phyloP scores from a whole-genome alignment of 192 early-diverging fungal species.

The Podila clonocystis region DNA sequence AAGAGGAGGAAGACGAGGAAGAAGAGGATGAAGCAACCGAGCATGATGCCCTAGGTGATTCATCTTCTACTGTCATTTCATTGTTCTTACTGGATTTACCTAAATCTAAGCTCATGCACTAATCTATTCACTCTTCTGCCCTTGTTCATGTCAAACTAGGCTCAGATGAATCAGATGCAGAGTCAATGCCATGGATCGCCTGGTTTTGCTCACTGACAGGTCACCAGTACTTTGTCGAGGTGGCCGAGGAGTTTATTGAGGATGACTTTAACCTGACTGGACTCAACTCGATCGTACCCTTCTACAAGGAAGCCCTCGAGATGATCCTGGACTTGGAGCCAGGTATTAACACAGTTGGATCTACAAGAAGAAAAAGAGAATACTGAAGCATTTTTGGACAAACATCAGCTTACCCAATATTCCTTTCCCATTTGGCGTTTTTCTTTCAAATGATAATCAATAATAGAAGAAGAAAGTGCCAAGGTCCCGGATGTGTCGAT shows the following conservation, averaged over 20 bases:
- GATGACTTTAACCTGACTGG: constrained; percentile 99
- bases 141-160: constrained; percentile 5
- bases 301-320: constrained; percentile 93
- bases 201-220: constrained; percentile 82
- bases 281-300: constrained; percentile 80
- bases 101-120: background rate
- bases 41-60: background rate
- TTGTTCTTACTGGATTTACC: background rate
- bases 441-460: background rate
- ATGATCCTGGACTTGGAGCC: constrained; percentile 93
- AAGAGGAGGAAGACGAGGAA: background rate
- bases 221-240: constrained; percentile 82
- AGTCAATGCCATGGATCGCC: constrained; percentile 74
- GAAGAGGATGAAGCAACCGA: background rate
- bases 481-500: constrained; percentile 77
- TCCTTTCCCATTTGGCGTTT: background rate
- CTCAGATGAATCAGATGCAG: constrained; percentile 58
- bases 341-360: constrained; percentile 47
- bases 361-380: background rate
- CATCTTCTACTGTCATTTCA: background rate
- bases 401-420: background rate
- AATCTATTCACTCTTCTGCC: background rate
- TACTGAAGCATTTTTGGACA: background rate
- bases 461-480: constrained; percentile 59
- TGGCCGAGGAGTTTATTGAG: constrained; percentile 86